phyloP scores from a whole-genome alignment of 1,284 basidiomycete species.

The Caloboletus inedulis region DNA sequence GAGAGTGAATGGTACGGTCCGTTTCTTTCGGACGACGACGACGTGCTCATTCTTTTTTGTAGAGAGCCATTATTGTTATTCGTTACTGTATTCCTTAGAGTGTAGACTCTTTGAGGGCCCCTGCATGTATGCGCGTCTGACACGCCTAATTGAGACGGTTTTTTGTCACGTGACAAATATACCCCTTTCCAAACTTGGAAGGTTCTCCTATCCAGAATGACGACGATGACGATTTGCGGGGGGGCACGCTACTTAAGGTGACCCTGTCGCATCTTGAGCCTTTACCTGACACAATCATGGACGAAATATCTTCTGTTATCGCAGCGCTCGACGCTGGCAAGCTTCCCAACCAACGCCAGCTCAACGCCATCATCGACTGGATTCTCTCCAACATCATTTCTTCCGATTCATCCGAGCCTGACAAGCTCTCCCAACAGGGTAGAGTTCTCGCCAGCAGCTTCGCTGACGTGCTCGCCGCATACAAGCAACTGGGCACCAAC shows the following conservation, averaged over 20 bases:
- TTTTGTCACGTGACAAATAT: slow-evolving; percentile 18
- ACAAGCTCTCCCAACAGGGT: slow-evolving; percentile 52
- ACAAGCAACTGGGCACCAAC: slow-evolving; percentile 47
- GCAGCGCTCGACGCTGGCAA: slow-evolving; percentile 66
- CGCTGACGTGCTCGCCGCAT: slow-evolving; percentile 48
- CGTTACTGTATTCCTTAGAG: slow-evolving; percentile 15
- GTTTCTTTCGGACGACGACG: not conserved
- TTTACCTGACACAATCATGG: slow-evolving; percentile 39
- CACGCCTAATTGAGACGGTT: not conserved
- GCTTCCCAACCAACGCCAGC: slow-evolving; percentile 55
- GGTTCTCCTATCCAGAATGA: slow-evolving; percentile 18
- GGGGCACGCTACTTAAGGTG: not conserved
- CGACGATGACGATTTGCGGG: slow-evolving; percentile 4
- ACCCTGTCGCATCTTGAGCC: not conserved
- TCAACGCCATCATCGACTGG: slow-evolving; percentile 49
- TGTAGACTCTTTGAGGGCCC: not conserved
- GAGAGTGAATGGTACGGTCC: slow-evolving; percentile 21
- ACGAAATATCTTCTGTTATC: slow-evolving; percentile 53
- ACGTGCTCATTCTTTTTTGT: not conserved
- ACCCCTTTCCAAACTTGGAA: slow-evolving; percentile 7
- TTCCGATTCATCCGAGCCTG: slow-evolving; percentile 36
- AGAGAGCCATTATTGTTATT: slow-evolving; percentile 10
- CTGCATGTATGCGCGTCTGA: not conserved
- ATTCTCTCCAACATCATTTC: slow-evolving; percentile 46
- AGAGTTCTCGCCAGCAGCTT: slow-evolving; percentile 46